A percentile compares a stretch with the other conserved stretches of the same genome.
Conservation (phyloP, 108 stramenopile genomes). For the Nitzschia palea region DNA sequence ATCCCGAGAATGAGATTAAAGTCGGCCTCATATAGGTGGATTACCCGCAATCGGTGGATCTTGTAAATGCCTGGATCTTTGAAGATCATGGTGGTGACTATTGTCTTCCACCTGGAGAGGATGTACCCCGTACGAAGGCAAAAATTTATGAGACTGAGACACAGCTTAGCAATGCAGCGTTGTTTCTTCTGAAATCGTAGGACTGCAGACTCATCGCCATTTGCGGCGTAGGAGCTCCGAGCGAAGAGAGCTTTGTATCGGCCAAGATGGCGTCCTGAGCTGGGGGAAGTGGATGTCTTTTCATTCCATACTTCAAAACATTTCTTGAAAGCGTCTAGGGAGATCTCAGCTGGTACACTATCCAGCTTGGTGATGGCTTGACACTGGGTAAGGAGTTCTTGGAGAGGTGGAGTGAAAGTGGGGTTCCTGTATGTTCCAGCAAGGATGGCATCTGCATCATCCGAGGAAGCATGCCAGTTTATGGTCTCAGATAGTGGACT, state of each 20-base stretch:
- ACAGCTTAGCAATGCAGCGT: background rate
- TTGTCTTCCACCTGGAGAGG: background rate
- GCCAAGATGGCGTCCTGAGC: background rate
- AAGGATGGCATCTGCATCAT: background rate
- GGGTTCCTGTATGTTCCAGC: background rate
- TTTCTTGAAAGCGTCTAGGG: background rate
- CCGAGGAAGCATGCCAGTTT: background rate
- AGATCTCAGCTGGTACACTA: background rate
- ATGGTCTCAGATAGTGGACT: background rate
- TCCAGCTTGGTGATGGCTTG: background rate
- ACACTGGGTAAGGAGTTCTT: background rate
- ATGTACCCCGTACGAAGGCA: no score
- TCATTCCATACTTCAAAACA: background rate
- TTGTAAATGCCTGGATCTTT: background rate
- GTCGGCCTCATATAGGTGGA: background rate
- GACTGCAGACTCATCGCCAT: background rate
- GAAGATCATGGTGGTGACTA: background rate
- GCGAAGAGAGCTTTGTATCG: background rate
- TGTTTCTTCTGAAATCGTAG: background rate
- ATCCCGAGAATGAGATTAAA: background rate
- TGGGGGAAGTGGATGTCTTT: background rate
- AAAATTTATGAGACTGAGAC: background rate
- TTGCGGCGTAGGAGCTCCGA: background rate
- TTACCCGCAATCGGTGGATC: background rate
- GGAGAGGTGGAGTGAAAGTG: background rate